Evolutionary conservation across 495 filamentous ascomycete genomes (phyloP), one percentile per base, ranked within the genome.

Genomic region (Amphirosellinia nigrospora): DNA sequence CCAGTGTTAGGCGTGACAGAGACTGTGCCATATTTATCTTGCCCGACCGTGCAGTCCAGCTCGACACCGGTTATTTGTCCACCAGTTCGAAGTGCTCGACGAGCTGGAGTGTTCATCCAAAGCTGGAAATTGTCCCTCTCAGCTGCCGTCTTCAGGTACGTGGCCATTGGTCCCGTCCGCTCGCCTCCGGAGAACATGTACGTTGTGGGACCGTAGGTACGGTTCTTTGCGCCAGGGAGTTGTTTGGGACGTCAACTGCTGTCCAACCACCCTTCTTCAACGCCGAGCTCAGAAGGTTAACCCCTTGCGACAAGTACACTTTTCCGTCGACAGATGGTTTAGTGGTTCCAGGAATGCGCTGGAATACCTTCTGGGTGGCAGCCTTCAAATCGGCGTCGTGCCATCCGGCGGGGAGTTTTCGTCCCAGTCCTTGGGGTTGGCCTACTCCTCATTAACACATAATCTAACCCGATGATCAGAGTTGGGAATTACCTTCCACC

Each of bases 361-460:
- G 71, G 79, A 93, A 93, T 16, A 92, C 86, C n/a, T 86, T 81
- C 41, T 82, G 78, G n/a, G 85, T 85, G n/a, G 91, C 86, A 48
- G 82, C 75, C 68, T 77, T 73, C 72, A 94, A 80, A 74, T 94
- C 90, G 2, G 82, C 78, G 61, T 85, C 81, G 75, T 93, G 90
- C 92, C 92, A 94, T 30, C 90, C 91, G 36, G 80, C 65, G 11
- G 92, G 92, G 82, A 94, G 68, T 91, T 89, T 75, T 87, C 85
- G 71, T 94, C 87, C 83, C 91, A 94, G 77, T 94, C 92, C 39
- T 83, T 82, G 4, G 79, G 70, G 73, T 86, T 81, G 39, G 82
- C 79, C 77, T 78, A 68, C 48, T 60, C 13, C 13, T 19, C 32
- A 19, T 69, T 53, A 48, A 39, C 13, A 64, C 32, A 75, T 62